phyloP scores from a whole-genome alignment of 2,329 filamentous ascomycete genomes.

The Trichoderma atrobrunneum region DNA sequence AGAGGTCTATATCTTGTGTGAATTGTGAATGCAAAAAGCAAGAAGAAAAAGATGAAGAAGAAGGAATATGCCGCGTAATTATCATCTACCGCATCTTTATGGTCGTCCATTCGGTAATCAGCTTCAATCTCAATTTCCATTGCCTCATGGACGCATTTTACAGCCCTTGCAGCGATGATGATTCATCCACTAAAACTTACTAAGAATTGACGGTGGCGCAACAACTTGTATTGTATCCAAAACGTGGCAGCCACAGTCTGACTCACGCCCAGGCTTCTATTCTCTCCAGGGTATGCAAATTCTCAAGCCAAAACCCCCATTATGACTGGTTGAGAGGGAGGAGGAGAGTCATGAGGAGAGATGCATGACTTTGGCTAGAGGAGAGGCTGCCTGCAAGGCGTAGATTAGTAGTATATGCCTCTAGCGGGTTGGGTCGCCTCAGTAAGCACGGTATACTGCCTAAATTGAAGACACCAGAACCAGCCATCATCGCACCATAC shows the following conservation, averaged over 20 bases:
- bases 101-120: background rate
- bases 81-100: background rate
- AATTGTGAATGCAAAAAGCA: background rate
- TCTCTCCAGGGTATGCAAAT: background rate
- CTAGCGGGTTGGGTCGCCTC: constrained; percentile 14
- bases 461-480: background rate
- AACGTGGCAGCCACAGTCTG: background rate
- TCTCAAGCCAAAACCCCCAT: background rate
- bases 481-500: background rate
- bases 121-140: background rate
- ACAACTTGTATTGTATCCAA: background rate
- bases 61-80: background rate
- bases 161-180: background rate
- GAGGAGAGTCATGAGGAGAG: background rate
- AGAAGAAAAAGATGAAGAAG: background rate
- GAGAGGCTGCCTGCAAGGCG: background rate
- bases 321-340: background rate
- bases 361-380: background rate
- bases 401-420: background rate
- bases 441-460: constrained; percentile 5
- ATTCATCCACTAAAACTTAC: constrained; percentile 16
- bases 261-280: constrained; percentile 4
- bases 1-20: background rate
- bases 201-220: constrained; percentile 3
- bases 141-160: background rate